Evolutionary conservation across 495 filamentous ascomycete species (phyloP), one percentile per base, ranked within the genome.

Genomic region (Daldinia grandis): DNA sequence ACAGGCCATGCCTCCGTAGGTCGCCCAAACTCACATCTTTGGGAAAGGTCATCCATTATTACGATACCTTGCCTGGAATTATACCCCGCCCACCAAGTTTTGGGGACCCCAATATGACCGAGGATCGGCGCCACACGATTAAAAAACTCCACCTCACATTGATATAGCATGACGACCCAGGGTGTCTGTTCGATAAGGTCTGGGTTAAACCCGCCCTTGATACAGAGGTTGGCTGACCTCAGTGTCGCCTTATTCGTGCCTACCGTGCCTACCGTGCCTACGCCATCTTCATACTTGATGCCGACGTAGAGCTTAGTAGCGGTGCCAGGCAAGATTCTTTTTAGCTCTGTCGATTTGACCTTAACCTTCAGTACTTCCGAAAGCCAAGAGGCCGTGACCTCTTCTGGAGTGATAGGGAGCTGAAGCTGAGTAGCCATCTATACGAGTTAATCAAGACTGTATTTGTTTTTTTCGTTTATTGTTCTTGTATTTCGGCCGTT

Each of bases 141-240:
- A 53, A 77, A 76, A 50, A 77, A 77, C 1, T 76, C 74, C 27
- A 72, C 64, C 49, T 77, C 76, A 17, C 74, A 70, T 63, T 74
- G 73, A 15, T 69, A 74, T 35, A 77, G 53, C 51, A 64, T 51
- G 47, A 64, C 44, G 44, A 64, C 37, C 60, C 66, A 37, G 31
- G 75, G 62, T 56, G 61, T 10, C 58, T 62, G 44, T 19, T 68
- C 54, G 31, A 72, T 31, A 57, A 77, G 67, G 24, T 49, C 58
- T 47, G 76, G 74, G 63, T 69, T 65, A 19, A 77, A 77, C 12
- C 73, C 74, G 10, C 74, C 76, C 56, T 77, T 77, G 50, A 77
- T 58, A 57, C 76, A 77, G 66, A 77, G 37, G 37, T 76, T n/a
- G n/a, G 60, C 44, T 24, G 66, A 61, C 17, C 47, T 53, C 35